Evolutionary conservation across 768 basidiomycete genomes (phyloP), one percentile per base, ranked within the genome.

Genomic region (Phlebiopsis flavidoalba): DNA sequence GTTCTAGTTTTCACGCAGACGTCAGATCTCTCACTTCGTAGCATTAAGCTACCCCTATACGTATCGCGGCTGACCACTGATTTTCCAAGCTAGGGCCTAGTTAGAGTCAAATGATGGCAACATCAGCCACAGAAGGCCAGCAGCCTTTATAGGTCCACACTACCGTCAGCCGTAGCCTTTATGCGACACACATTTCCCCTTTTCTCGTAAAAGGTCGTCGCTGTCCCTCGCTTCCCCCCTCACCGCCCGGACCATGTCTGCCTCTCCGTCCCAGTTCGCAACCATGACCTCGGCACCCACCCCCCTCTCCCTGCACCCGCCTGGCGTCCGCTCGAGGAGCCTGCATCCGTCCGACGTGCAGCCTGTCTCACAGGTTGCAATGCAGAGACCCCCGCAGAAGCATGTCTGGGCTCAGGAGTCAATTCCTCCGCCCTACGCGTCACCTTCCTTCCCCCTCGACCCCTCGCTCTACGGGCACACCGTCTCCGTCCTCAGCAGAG

Each of bases 321-420:
- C 26, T 31, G 26, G n/a, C 26, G 33, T 33, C 31, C 50, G 58
- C 37, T 43, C 58, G 21, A 59, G 49, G 35, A 51, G 40, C 33
- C 21, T 50, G 52, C 59, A 35, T 19, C 57, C 19, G 21, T 24
- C 45, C 12, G 52, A 53, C 33, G 52, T 36, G 1, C 52, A 22
- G 50, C 22, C 50, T 22, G 24, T 15, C 17, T 22, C 50, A 51
- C 50, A 53, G 52, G 52, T 35, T 35, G 35, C n/a, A 17, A 53
- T 35, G 24, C 43, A 58, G 52, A 50, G 45, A 1, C 37, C 52
- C 8, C 43, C 59, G 12, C 59, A 46, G 19, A 46, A 60, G 43
- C 43, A 35, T 21, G 36, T 48, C 45, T 60, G 59, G 59, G 24
- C 59, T 46, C 52, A 60, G 59, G 52, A 60, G 52, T 26, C 58